Percentiles rank a stretch among this genome's conserved stretches.
phyloP scores from a whole-genome alignment of 2,329 filamentous ascomycete genomes.

The Beauveria bassiana region DNA sequence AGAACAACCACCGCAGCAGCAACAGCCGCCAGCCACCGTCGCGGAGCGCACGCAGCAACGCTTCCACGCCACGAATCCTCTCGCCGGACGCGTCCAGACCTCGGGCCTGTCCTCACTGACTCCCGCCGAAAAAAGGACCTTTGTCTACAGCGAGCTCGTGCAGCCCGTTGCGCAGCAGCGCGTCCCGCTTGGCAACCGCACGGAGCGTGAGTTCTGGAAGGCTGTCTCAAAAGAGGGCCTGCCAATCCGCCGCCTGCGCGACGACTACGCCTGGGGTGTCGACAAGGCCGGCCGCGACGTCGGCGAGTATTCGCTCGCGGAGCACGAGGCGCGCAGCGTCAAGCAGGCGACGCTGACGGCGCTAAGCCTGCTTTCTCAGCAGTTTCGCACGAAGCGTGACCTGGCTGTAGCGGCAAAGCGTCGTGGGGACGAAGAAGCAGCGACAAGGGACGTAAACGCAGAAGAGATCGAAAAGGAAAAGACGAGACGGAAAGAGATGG shows the following conservation, averaged over 20 bases:
- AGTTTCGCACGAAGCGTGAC: conserved; percentile 34
- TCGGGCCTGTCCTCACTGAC: conserved; percentile 38
- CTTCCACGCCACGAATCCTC: conserved; percentile 43
- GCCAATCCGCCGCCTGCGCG: conserved; percentile 37
- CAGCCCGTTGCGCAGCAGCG: conserved; percentile 30
- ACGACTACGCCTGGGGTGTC: conserved; percentile 39
- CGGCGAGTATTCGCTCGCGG: conserved; percentile 37
- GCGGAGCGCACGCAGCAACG: conserved; percentile 39
- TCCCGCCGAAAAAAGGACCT: conserved; percentile 41
- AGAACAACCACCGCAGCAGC: not conserved
- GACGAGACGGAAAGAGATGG: conserved; percentile 42
- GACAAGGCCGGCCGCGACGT: conserved; percentile 43
- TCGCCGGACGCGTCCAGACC: conserved; percentile 34
- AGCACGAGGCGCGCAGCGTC: conserved; percentile 35
- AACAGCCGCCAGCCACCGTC: conserved; percentile 28
- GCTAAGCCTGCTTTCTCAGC: conserved; percentile 36
- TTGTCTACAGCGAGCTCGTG: conserved; percentile 39
- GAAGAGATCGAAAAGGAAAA: conserved; percentile 40
- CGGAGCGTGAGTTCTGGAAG: conserved; percentile 52
- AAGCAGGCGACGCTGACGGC: conserved; percentile 36
- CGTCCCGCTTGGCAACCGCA: conserved; percentile 34
- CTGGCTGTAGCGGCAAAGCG: conserved; percentile 15
- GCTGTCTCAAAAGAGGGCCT: conserved; percentile 44
- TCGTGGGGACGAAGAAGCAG: conserved; percentile 13
- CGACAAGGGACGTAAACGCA: conserved; percentile 20